phyloP scores from a whole-genome alignment of 1,284 basidiomycete species.

The Boletus mariae region DNA sequence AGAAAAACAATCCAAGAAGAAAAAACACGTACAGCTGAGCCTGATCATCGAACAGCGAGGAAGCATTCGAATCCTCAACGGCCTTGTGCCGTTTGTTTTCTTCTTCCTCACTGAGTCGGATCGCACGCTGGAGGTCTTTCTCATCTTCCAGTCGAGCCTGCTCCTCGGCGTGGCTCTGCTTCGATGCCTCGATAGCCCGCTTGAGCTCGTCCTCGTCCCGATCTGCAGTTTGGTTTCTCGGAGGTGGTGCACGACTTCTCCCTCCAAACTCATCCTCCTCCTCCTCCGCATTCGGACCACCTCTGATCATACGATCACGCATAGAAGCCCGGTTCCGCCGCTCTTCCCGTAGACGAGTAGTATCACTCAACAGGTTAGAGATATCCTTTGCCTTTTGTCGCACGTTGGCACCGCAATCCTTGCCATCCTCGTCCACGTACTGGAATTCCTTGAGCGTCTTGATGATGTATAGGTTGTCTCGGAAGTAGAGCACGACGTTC shows the following conservation, averaged over 20 bases:
- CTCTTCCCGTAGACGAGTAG: conserved; percentile 82
- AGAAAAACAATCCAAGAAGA: neutral
- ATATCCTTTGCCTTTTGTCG: conserved; percentile 99
- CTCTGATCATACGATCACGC: conserved; percentile 90
- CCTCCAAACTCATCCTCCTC: conserved; percentile 49
- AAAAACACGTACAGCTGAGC: conserved; percentile 56
- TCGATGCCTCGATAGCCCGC: conserved; percentile 85
- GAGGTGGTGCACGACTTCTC: conserved; percentile 22
- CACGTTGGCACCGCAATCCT: conserved; percentile 98
- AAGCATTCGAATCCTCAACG: conserved; percentile 72
- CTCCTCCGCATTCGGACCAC: conserved; percentile 44
- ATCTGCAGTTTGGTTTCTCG: conserved; percentile 38
- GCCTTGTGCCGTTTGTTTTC: conserved; percentile 68
- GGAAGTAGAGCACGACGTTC: conserved; percentile 98
- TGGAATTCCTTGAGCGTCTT: conserved; percentile 99
- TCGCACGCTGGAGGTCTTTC: conserved; percentile 74
- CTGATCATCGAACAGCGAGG: conserved; percentile 82
- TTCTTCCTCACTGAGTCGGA: conserved; percentile 86
- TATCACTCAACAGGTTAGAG: conserved; percentile 92
- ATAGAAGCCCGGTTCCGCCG: conserved; percentile 83
- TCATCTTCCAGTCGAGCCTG: conserved; percentile 66
- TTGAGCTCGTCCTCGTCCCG: conserved; percentile 80
- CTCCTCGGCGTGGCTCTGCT: conserved; percentile 74
- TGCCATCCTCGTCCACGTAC: conserved; percentile 91
- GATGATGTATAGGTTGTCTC: conserved; percentile 96